These are phyloP conservation scores for Rehmannia glutinosa DNA, from an alignment of 257 asterid genomes.

Conservation along the genomic window DNA sequence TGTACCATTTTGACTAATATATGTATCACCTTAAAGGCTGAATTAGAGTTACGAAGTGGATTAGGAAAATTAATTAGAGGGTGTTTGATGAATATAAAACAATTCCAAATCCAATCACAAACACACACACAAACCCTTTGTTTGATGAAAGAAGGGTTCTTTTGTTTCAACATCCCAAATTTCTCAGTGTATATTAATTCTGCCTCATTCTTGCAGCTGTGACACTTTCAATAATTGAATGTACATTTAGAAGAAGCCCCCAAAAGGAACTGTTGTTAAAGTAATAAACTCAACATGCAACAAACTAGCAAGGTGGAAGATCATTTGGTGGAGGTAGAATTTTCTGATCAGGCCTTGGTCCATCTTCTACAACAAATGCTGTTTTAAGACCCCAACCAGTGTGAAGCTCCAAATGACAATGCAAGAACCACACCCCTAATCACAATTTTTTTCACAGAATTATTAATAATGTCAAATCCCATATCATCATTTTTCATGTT, in stretches of 20 bases:
- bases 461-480: too few relatives aligned
- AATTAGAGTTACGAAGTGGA: too few relatives aligned
- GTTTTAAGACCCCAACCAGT: conserved; percentile 62
- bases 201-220: conserved; percentile 1
- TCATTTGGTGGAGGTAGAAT: conserved; percentile 51
- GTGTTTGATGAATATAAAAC: too few relatives aligned
- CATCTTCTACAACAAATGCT: conserved; percentile 51
- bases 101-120: conserved; percentile 13
- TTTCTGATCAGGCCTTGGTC: conserved; percentile 39
- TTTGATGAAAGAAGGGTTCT: not conserved
- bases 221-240: too few relatives aligned
- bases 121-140: not conserved
- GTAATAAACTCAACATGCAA: not conserved
- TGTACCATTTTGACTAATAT: too few relatives aligned
- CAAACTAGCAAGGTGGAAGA: conserved; percentile 42
- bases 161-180: not conserved
- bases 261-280: not conserved
- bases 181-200: not conserved
- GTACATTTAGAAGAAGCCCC: not conserved
- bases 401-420: too few relatives aligned
- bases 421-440: conserved; percentile 52
- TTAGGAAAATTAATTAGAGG: too few relatives aligned
- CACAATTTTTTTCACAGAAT: too few relatives aligned
- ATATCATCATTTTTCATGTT: too few relatives aligned
- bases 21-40: too few relatives aligned